Evolutionary conservation across 192 early-diverging fungal species (phyloP), one percentile per base, ranked within the genome.

Genomic region (Coemansia aciculifera): DNA sequence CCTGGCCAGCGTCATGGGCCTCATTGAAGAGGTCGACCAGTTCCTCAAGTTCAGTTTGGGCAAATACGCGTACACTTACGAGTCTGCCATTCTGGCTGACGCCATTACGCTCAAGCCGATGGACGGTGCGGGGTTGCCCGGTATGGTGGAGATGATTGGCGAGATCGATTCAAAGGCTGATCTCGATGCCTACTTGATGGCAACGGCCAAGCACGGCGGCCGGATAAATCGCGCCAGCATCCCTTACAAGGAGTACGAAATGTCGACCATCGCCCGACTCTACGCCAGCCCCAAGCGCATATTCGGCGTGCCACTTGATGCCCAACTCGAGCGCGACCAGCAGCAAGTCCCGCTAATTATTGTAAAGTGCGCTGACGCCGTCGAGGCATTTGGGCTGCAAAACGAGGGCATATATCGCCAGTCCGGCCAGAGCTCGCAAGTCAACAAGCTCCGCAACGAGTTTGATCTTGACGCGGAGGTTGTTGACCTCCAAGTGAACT

Each of bases 331-430:
- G 39, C 86, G 93, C 56, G 94, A 95, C 64, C 75, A 81, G 34
- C 68, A 84, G 13, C 88, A 87, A 37, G 81, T 95, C 13, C 97
- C 97, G 13, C 62, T 85, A 24, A 87, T 98, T 46, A 84, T 99
- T 2, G 72, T 76, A 34, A 93, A 93, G 51, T 96, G 92, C 62
- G 88, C 93, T 3, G 84, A 92, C 44, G 89, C 89, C 15, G 87
- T 99, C 31, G 97, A 99, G 77, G 71, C 78, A n/a, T 85, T 86
- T 66, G 90, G 90, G 0, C 64, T 94, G 51, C 82, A 89, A 27
- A 89, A 85, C n/a, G 84, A 89, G 19, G 96, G 97, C 5, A 86
- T 99, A 9, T 99, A 99, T 75, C 89, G 97, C 11, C 73, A 95
- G 8, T 94, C 94, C 5, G 97, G 95, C 12, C 87, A 90, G 17